Conservation (phyloP, 768 basidiomycete genomes). For the Infundibulicybe gibba region DNA sequence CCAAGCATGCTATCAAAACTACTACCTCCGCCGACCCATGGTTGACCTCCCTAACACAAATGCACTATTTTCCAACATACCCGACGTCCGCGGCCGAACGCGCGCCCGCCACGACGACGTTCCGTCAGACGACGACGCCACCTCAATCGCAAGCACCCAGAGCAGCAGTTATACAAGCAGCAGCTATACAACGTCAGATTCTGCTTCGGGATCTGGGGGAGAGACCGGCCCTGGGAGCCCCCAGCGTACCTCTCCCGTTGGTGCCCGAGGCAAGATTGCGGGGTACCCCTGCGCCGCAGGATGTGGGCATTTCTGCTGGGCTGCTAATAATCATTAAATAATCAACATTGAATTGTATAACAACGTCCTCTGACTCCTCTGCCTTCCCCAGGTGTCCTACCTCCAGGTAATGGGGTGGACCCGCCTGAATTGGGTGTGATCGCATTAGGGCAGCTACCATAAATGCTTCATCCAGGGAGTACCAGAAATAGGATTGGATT, state of each 20-base stretch:
- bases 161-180: conserved; percentile 11
- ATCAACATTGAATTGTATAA: too few relatives aligned
- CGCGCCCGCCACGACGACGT: conserved; percentile 13
- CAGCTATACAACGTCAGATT: conserved; percentile 12
- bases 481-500: too few relatives aligned
- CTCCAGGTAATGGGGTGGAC: too few relatives aligned
- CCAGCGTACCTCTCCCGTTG: too few relatives aligned
- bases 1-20: conserved; percentile 69
- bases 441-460: too few relatives aligned
- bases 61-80: conserved; percentile 8
- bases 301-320: conserved; percentile 84
- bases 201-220: conserved; percentile 14
- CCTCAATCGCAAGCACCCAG: conserved; percentile 6
- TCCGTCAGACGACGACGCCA: conserved; percentile 20
- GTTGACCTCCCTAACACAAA: conserved; percentile 35
- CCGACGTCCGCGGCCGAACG: conserved; percentile 6
- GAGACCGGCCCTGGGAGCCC: conserved; percentile 9
- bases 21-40: conserved; percentile 60
- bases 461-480: too few relatives aligned
- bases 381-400: too few relatives aligned
- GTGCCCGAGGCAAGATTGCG: conserved; percentile 13
- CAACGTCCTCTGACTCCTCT: too few relatives aligned
- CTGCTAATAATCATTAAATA: conserved; percentile 24
- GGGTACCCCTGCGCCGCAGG: conserved; percentile 77
- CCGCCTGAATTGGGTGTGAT: too few relatives aligned